Conservation (phyloP, 768 basidiomycete species). For the Tricholoma terreum region DNA sequence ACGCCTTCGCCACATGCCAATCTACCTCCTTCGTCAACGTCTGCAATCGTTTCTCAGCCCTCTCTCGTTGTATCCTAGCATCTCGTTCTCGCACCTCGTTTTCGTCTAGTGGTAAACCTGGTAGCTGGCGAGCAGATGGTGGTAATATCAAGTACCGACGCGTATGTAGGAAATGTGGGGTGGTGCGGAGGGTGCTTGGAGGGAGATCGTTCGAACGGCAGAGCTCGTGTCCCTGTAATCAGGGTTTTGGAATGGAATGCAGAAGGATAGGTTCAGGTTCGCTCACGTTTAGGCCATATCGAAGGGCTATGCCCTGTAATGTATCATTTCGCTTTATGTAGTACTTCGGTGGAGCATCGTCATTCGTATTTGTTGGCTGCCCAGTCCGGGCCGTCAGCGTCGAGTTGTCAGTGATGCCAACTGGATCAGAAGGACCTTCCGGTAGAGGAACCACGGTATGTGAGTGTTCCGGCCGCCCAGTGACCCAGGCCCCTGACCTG, state of each 20-base stretch:
- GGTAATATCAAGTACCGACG: conserved; percentile 57
- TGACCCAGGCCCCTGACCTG: background rate
- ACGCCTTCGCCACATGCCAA: conserved; percentile 62
- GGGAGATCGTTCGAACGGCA: conserved; percentile 69
- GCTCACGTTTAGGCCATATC: conserved; percentile 60
- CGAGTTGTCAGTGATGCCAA: background rate
- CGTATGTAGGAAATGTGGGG: conserved; percentile 73
- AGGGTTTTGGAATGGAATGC: background rate
- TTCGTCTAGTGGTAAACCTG: conserved; percentile 15
- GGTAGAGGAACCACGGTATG: background rate
- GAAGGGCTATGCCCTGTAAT: conserved; percentile 60
- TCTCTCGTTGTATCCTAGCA: conserved; percentile 45
- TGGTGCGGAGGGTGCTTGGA: conserved; percentile 59
- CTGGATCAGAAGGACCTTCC: conserved; percentile 1
- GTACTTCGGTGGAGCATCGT: conserved; percentile 37
- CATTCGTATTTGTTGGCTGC: background rate
- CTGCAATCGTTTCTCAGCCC: conserved; percentile 60
- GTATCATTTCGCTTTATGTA: conserved; percentile 58
- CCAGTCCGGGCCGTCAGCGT: conserved; percentile 1
- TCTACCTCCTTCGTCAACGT: conserved; percentile 68
- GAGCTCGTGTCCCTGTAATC: conserved; percentile 49
- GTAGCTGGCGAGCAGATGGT: conserved; percentile 30
- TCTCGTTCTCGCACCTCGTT: conserved; percentile 36
- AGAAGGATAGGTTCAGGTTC: background rate
- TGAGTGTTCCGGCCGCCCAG: background rate